Evolutionary conservation across 805 yeast species (phyloP), one percentile per base, ranked within the genome.

Genomic region (Myxozyma nipponensis): DNA sequence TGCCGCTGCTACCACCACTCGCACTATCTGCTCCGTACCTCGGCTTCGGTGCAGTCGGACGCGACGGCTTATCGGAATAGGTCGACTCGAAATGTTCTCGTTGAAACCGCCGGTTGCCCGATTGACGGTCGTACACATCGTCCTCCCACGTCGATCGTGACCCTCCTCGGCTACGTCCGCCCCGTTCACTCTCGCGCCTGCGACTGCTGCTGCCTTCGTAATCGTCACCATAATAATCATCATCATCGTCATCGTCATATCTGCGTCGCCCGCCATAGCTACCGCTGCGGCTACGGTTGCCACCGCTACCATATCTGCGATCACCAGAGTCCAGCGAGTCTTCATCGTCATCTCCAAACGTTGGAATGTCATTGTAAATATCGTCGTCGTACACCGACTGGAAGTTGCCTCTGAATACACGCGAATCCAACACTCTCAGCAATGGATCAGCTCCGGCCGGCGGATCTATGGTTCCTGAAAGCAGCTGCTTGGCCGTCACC

Each of bases 381-480:
- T 82, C 85, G 55, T 83, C 85, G 60, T 79, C 81, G 59, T 73
- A 75, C 45, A 75, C 77, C 39, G 76, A 78, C 52, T 74, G 75
- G 45, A 68, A 71, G 44, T 70, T 72, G 49, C 75, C 71, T 64
- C 78, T 73, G 74, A 91, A 93, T 1, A 88, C 95, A 59, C 90
- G 77, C 26, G 93, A 81, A 58, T 89, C 91, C 57, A 91, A 76
- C 15, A 91, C 84, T 62, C 95, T 77, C 80, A 88, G 82, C 57
- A 91, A 76, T 3, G 93, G 77, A 57, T 89, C 97, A 60, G 89
- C 85, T 9, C 85, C 89, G 25, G 96, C 88, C 2, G 98, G 98
- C 2, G 96, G 79, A 42, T 88, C 91, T n/a, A 91, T 86, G 58
- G 84, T 78, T 36, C 98, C 98, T 4, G 83, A 72, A 46, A 91